Base-by-base conservation (phyloP, 2,329 filamentous ascomycete genomes). In the Pleomassaria siparia region DNA sequence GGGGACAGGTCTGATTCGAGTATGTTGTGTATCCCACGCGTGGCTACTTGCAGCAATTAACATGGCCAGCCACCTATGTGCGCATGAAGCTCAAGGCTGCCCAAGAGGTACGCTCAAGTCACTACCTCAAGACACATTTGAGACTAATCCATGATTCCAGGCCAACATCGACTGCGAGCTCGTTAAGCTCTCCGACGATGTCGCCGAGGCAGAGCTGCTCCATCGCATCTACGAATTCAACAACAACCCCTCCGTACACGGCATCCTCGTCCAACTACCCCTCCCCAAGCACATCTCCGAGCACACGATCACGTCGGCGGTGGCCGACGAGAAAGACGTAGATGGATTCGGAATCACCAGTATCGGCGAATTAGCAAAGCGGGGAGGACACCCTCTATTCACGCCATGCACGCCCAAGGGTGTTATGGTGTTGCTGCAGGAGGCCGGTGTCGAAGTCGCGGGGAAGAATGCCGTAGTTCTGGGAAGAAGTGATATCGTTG, bases 41-140 rank as follows among this genome's bases (percentile, higher is more conserved):
- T 25, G 11, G 37, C 25, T 29, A 43, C 15, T 36, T 26, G 36
- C 35, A 46, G 69, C 53, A 49, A 50, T 60, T 72, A 60, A 70
- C 61, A 54, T 49, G 49, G 47, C 54, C 47, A 92, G 88, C 86
- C 66, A 97, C 92, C 43, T 99, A 99, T 88, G 92, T 99, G 74
- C 91, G 91, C 76, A 99, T 99, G 94, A 99, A 99, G 79, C 78
- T 96, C 67, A 99, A 96, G 81, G 94, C 94, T 58, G 94, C 94
- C 49, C 80, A 89, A 71, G 94, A 97, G 81, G 88, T 91, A 77
- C 60, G 75, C 40, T 25, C 21, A 39, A 22, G 16, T 36, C 37
- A 25, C 44, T 21, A 16, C n/a, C n/a, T 44, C 11, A 20, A 20
- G 4, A 13, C n/a, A 11, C 32, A n/a, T 7, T 16, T 20, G 16